These are phyloP conservation scores for Aureobasidium namibiae DNA, from an alignment of 2,329 filamentous ascomycete species.

Conservation along the genomic window DNA sequence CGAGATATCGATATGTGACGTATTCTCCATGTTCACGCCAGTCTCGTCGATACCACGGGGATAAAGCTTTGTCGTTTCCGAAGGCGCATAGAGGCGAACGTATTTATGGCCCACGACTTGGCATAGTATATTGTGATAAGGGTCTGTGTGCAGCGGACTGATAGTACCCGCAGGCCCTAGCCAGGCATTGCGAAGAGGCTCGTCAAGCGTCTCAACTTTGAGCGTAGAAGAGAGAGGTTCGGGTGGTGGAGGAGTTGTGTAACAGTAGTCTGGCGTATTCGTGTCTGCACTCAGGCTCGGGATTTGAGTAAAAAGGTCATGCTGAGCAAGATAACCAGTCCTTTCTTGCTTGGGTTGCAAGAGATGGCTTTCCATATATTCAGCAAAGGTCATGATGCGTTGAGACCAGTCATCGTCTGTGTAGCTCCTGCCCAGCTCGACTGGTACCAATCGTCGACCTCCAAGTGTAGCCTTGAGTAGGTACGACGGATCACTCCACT, in stretches of 20 bases:
- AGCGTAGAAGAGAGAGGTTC: conserved; percentile 65
- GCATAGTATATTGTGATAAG: conserved; percentile 83
- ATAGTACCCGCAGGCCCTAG: conserved; percentile 82
- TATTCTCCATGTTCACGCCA: conserved; percentile 88
- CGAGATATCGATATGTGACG: conserved; percentile 64
- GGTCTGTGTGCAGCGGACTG: conserved; percentile 87
- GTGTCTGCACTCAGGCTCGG: conserved; percentile 70
- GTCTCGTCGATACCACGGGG: conserved; percentile 53
- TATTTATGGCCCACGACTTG: conserved; percentile 91
- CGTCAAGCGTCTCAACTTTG: conserved; percentile 26
- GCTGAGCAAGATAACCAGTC: conserved; percentile 82
- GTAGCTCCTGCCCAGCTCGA: conserved; percentile 77
- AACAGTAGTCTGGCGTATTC: conserved; percentile 75
- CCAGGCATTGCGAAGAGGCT: conserved; percentile 81
- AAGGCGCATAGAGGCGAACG: conserved; percentile 74
- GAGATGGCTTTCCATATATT: conserved; percentile 61
- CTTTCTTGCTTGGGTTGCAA: conserved; percentile 19
- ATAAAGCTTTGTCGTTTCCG: conserved; percentile 49
- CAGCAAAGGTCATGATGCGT: conserved; percentile 63
- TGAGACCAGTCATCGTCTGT: conserved; percentile 81
- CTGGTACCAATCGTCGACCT: conserved; percentile 71
- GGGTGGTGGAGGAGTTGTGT: conserved; percentile 57
- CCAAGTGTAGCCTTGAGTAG: conserved; percentile 65
- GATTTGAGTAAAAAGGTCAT: conserved; percentile 78
- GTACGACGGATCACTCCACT: conserved; percentile 69